Base-by-base conservation (phyloP, 179 eudicot species). In the Nepenthes alata region DNA sequence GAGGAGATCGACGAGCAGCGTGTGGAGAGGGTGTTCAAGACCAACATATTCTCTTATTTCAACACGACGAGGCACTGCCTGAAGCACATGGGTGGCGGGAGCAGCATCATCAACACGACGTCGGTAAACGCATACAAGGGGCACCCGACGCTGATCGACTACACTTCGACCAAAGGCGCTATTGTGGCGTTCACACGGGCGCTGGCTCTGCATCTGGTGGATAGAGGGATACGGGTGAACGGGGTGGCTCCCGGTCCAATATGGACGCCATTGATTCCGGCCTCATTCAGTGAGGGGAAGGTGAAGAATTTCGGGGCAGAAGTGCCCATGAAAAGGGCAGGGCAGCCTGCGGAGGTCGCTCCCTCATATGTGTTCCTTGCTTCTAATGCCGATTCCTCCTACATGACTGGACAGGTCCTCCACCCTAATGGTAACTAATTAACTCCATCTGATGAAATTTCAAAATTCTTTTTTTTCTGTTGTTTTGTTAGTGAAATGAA, bases 241-340 rank as follows among this genome's bases (percentile, higher is more conserved):
- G 95, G 91, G 0, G 95, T 91, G 0, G 96, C 98, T 2, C 95
- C 98, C 0, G 98, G 95, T 0, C 96, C 96, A 0, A 70, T 86
- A 2, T 89, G 98, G 98, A 91, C 98, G 2, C 98, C 96, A 0
- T 68, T 89, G 56, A 81, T 81, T 13, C 86, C 88, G 2, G 76
- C 93, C 5, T 84, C 93, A 0, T 81, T 86, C 65, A 69, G 35
- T 3, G 80, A 81, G 50, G 84, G 86, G 2, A 71, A 88, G 69
- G 70, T 69, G 34, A 68, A 74, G 11, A 69, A 59, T 13, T 89
- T 89, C 3, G 96, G 98, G 49, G 48, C 60, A 0, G 64, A 86
- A 51, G 88, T 82, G 59, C 93, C 98, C 0, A 83, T 93, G 96
- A 72, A 76, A 53, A 83, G 98, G 72, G 95, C 87, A 6, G 93